Base-by-base conservation (phyloP, 345 rosid genomes). In the Populus davidiana region DNA sequence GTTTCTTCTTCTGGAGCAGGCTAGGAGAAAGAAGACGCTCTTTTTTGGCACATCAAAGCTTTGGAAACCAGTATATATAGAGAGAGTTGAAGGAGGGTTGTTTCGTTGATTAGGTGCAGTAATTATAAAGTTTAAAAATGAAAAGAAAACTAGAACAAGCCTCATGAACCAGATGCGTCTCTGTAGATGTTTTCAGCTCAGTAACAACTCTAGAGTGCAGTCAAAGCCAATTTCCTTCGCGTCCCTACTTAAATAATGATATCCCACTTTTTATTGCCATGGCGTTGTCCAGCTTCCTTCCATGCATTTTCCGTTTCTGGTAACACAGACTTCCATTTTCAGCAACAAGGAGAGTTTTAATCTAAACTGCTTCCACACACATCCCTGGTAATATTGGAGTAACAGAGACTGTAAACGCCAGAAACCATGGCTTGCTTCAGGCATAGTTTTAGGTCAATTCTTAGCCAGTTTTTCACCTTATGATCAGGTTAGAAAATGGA, bases 191-290 rank as follows among this genome's bases (percentile, higher is more conserved):
- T 67, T 59, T 54, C 74, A 82, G 91, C 81, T 88, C 86, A 83
- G 88, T 65, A 90, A 88, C 90, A 75, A 84, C 85, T 84, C 75
- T 84, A 82, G 97, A 89, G 98, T 92, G 88, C 54, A 88, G 86
- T 89, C 87, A 82, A 93, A 93, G 97, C 81, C 87, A 90, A 47
- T 75, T 33, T 49, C 79, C 75, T 78, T 81, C 86, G 85, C 82
- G 79, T 68, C 81, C 27, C 29, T 59, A n/a, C 63, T n/a, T 1
- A 23, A 59, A n/a, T 59, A 23, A n/a, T 59, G 4, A n/a, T 59
- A n/a, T 59, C 29, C 29, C 29, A 23, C 23, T 59, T n/a, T 41
- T 56, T 59, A 59, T 23, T n/a, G 27, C 29, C 63, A 59, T 59
- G 29, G 13, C 14, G 1, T 56, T 56, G 23, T n/a, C 62, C 27